Evolutionary conservation across 768 basidiomycete species (phyloP).

Genomic region (Kockovaella imperatae): DNA sequence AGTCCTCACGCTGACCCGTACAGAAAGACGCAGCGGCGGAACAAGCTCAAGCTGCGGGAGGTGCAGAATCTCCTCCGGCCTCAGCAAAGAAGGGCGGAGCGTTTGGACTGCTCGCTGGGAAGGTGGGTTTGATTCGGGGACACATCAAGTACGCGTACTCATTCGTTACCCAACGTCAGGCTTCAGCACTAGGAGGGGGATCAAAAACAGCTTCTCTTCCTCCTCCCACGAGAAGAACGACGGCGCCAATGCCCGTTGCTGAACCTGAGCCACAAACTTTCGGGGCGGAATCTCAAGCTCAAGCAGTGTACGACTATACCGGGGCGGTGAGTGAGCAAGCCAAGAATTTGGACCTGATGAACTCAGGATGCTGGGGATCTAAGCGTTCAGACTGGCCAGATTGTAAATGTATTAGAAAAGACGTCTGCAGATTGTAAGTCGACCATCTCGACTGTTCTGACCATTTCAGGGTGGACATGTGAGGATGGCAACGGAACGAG

Average conservation of each 20-base stretch:
- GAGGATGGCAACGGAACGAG: constrained; percentile 32
- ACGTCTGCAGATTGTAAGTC: constrained; percentile 36
- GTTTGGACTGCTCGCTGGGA: constrained; percentile 16
- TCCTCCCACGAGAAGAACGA: constrained; percentile 15
- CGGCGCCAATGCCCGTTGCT: constrained; percentile 3
- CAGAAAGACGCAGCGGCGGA: background rate
- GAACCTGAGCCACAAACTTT: background rate
- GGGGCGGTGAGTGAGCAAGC: constrained; percentile 14
- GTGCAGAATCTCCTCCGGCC: constrained; percentile 10
- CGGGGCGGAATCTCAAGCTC: constrained; percentile 20
- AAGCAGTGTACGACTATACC: constrained; percentile 33
- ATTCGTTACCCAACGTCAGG: constrained; percentile 1
- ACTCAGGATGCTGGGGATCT: constrained; percentile 28
- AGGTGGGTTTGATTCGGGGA: constrained; percentile 8
- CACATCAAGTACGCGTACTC: background rate
- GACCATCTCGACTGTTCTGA: background rate
- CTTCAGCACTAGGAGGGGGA: constrained; percentile 6
- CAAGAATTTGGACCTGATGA: background rate
- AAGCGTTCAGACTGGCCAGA: constrained; percentile 24
- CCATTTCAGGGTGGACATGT: constrained; percentile 38
- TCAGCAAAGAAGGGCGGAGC: constrained; percentile 19
- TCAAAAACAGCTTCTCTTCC: constrained; percentile 8
- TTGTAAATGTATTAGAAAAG: constrained; percentile 32
- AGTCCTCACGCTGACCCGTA: too few species aligned
- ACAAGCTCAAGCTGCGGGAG: background rate